These are phyloP conservation scores for Gracilariopsis chorda DNA, from an alignment of 23 red algal species.

Conservation along the genomic window DNA sequence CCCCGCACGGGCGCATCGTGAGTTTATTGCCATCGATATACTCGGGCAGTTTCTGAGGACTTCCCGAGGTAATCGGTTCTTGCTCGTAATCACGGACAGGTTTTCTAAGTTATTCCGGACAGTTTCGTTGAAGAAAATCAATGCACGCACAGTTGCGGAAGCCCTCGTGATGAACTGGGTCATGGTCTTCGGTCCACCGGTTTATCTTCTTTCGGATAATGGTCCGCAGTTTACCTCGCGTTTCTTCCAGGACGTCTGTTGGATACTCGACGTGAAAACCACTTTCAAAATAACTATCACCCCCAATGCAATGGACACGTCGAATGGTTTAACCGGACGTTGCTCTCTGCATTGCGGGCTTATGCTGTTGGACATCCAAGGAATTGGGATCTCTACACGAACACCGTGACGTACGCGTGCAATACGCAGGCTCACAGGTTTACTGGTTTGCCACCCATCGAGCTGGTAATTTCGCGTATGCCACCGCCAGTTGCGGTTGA, in stretches of 20 bases:
- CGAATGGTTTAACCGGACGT: not conserved
- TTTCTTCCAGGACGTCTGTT: not conserved
- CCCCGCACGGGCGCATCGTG: not conserved
- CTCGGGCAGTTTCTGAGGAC: not conserved
- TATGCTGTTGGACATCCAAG: not conserved
- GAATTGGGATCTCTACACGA: not conserved
- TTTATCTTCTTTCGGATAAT: not conserved
- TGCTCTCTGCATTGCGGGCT: not conserved
- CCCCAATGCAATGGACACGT: not conserved
- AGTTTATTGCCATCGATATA: not conserved
- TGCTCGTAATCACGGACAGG: not conserved
- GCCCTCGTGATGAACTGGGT: not conserved
- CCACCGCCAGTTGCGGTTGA: not conserved
- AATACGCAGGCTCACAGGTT: not conserved
- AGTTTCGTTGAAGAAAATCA: not conserved
- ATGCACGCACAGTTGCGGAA: not conserved
- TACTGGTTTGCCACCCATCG: not conserved
- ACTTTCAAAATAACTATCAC: not conserved
- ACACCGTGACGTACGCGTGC: not conserved
- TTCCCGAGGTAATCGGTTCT: not conserved
- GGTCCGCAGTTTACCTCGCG: not conserved
- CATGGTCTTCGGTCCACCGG: not conserved
- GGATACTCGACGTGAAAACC: not conserved
- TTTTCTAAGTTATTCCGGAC: not conserved
- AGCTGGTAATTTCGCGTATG: not conserved